Evolutionary conservation across 108 stramenopile genomes (phyloP).

Genomic region (Cyclotella choctawhatcheeana): DNA sequence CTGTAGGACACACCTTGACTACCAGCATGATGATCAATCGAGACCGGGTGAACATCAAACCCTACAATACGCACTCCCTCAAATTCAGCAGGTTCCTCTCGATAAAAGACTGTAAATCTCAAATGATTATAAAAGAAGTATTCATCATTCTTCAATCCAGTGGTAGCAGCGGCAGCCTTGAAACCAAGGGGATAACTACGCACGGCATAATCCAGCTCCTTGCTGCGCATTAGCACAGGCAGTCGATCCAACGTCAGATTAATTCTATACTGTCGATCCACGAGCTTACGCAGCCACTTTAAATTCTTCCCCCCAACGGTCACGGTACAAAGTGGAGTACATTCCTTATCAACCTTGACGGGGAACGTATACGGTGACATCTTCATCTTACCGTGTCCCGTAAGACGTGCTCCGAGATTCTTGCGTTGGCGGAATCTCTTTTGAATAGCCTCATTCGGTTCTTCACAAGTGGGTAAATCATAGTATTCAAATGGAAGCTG

Average conservation of each 20-base stretch:
- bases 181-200: conserved; percentile 87
- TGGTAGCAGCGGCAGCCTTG: conserved; percentile 64
- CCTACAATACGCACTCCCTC: conserved; percentile 92
- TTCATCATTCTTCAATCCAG: conserved; percentile 61
- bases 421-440: conserved; percentile 60
- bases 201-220: conserved; percentile 83
- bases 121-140: conserved; percentile 92
- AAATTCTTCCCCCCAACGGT: conserved; percentile 66
- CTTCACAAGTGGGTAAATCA: conserved; percentile 87
- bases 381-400: conserved; percentile 69
- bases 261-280: conserved; percentile 96
- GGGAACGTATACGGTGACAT: conserved; percentile 72
- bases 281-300: conserved; percentile 76
- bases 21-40: conserved; percentile 82
- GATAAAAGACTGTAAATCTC: conserved; percentile 87
- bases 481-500: conserved; percentile 97
- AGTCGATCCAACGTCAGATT: conserved; percentile 87
- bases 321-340: conserved; percentile 68
- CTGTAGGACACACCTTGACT: conserved; percentile 11
- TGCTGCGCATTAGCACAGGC: conserved; percentile 78
- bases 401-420: conserved; percentile 76
- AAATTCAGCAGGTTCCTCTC: conserved; percentile 63
- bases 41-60: conserved; percentile 90
- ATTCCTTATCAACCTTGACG: conserved; percentile 54
- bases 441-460: conserved; percentile 45